Base-by-base conservation (phyloP, 2,329 filamentous ascomycete genomes). In the Grosmannia penicillata region DNA sequence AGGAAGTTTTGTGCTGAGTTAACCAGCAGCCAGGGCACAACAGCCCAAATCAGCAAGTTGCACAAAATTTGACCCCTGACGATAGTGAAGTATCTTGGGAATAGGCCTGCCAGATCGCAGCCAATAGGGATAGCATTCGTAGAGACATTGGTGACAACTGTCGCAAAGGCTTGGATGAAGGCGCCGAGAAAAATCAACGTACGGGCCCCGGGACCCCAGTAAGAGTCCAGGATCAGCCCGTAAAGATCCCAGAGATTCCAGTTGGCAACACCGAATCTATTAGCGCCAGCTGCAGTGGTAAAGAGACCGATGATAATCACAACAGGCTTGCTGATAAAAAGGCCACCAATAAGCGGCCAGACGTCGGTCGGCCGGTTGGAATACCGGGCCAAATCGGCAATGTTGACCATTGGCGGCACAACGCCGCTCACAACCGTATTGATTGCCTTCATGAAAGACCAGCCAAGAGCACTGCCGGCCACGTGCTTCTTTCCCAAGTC, bases 251-350 rank as follows among this genome's bases (percentile, higher is more conserved):
- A 49, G 1, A 45, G 43, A 39, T 49, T 49, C 47, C 47, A 49
- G 22, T 45, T 36, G 3, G 37, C 48, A 36, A 55, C 45, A 10
- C 53, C 57, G 53, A 58, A 63, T 10, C 47, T 46, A 36, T 60
- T 58, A 45, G 62, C 61, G 38, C 62, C 58, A 8, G 60, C 58
- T 1, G 58, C 53, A 0, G 61, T 63, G 0, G 56, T 52, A 17
- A 63, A 45, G 38, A 65, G 63, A 11, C 62, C 62, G 8, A 65
- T 48, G 37, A 48, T 46, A 36, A 60, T 58, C 46, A 63, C 61
- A 38, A 61, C 57, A 4, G 60, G 57, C 2, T 58, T 54, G 1
- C 60, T 63, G 0, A 56, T 51, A 13, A 64, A 46, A 38, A 65
- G 63, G 10, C 62, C 62, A 6, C 63, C 48, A 37, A 35, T 18